phyloP scores from a whole-genome alignment of 139 green algal species.

The Marvania coccoides region DNA sequence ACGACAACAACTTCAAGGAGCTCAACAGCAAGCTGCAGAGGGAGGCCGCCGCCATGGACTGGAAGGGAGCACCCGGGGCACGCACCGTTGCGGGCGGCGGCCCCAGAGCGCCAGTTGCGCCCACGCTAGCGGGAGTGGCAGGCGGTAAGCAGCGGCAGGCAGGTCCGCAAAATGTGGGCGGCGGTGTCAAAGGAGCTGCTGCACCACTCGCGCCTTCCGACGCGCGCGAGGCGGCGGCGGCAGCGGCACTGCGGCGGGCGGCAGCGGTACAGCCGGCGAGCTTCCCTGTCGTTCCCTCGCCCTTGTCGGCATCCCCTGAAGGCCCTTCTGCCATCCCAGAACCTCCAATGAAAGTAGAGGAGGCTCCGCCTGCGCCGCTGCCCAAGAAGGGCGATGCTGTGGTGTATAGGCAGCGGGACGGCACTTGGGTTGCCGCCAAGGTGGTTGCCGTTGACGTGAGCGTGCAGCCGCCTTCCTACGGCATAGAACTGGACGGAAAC shows the following conservation, averaged over 20 bases:
- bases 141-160: background rate
- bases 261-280: background rate
- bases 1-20: constrained; percentile 74
- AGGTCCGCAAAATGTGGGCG: too few relatives aligned
- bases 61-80: background rate
- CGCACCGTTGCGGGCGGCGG: background rate
- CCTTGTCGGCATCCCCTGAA: background rate
- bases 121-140: background rate
- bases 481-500: constrained; percentile 3
- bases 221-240: constrained; percentile 2
- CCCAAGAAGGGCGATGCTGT: constrained; percentile 5
- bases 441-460: constrained; percentile 7
- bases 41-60: constrained; percentile 29
- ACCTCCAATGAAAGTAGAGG: background rate
- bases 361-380: background rate
- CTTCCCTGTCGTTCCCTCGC: background rate
- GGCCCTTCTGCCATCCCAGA: background rate
- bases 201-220: background rate
- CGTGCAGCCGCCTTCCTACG: constrained; percentile 11
- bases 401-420: constrained; percentile 3
- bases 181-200: too few relatives aligned
- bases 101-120: background rate
- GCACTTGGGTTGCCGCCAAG: background rate
- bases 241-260: background rate
- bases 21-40: constrained; percentile 52